A percentile compares a stretch with the other conserved stretches of the same genome.
These are phyloP conservation scores for Cryptococcus jaspeensis DNA, from an alignment of 1,284 basidiomycete genomes.

Conservation along the genomic window DNA sequence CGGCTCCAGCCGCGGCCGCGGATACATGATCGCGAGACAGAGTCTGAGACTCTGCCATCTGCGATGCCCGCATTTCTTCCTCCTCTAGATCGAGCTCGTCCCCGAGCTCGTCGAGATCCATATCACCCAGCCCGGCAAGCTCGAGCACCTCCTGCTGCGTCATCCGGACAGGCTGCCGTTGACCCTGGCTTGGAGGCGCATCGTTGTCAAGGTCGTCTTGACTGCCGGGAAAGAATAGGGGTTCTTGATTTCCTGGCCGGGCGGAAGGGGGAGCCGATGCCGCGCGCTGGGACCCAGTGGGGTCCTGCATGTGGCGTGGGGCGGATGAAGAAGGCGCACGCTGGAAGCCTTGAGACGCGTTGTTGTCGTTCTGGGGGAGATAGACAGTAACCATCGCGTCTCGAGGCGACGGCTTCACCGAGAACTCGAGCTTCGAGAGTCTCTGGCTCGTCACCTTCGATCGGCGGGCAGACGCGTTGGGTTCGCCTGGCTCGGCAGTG, in stretches of 20 bases:
- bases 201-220: conserved; percentile 4
- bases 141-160: conserved; percentile 33
- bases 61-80: conserved; percentile 22
- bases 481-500: background rate
- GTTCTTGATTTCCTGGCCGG: conserved; percentile 7
- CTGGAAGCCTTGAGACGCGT: too few species aligned
- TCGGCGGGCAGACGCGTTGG: background rate
- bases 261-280: background rate
- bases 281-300: too few species aligned
- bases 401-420: background rate
- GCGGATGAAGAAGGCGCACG: background rate
- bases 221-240: conserved; percentile 27
- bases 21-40: background rate
- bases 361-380: background rate
- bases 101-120: conserved; percentile 26
- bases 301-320: background rate
- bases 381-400: background rate
- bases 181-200: background rate
- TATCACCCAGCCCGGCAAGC: conserved; percentile 27
- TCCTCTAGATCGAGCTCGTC: conserved; percentile 28
- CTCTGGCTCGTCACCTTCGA: background rate
- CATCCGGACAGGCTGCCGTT: conserved; percentile 19
- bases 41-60: conserved; percentile 12
- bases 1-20: background rate
- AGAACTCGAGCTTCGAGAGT: background rate